Evolutionary conservation across 257 asterid genomes (phyloP).

Genomic region (Petunia secreta): DNA sequence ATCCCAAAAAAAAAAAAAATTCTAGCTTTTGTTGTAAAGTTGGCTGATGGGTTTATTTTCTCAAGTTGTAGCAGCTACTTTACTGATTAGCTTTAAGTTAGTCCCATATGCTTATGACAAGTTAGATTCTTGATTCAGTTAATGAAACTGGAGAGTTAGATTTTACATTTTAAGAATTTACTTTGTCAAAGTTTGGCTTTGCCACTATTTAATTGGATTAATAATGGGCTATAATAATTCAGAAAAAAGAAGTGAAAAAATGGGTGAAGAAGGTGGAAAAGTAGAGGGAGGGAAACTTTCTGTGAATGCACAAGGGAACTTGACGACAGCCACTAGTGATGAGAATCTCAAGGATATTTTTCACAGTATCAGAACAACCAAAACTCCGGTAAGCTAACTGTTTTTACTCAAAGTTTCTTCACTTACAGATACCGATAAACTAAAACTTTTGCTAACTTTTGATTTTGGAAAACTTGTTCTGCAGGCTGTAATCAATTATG

Average conservation of each 20-base stretch:
- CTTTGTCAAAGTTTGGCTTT: no score
- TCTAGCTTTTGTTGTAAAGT: no score
- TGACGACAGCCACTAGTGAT: conserved; percentile 55
- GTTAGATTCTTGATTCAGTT: no score
- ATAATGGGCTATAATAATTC: not conserved
- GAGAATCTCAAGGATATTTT: conserved; percentile 67
- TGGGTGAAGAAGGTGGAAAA: conserved; percentile 30
- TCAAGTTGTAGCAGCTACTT: no score
- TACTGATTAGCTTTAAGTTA: no score
- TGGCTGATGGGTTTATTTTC: no score
- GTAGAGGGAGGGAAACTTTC: conserved; percentile 28
- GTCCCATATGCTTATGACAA: no score
- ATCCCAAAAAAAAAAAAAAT: no score
- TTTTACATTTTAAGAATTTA: no score
- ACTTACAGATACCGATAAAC: not conserved
- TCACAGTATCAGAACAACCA: conserved; percentile 62
- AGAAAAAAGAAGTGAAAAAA: conserved; percentile 16
- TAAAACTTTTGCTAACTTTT: conserved; percentile 27
- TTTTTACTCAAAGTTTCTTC: not conserved
- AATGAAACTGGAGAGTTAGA: no score
- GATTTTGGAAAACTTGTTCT: conserved; percentile 22
- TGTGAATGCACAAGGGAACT: conserved; percentile 33
- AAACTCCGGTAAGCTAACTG: conserved; percentile 50
- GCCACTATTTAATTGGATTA: not conserved
- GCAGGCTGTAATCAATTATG: conserved; percentile 92